phyloP scores from a whole-genome alignment of 2,329 filamentous ascomycete genomes.

The Paecilomyces sp. region DNA sequence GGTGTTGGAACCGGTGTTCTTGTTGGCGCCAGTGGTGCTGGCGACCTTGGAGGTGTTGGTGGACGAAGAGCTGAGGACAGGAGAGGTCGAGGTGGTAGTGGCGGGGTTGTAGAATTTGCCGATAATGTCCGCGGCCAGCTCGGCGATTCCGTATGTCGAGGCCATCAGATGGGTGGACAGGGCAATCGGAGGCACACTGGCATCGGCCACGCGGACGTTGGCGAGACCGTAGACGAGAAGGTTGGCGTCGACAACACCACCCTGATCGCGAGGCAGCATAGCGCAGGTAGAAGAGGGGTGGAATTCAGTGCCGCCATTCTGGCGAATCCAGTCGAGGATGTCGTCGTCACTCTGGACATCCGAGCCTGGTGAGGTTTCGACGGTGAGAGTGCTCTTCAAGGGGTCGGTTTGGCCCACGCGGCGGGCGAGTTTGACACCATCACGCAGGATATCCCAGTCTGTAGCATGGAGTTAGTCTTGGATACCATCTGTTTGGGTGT shows the following conservation, averaged over 20 bases:
- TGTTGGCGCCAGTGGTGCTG: background rate
- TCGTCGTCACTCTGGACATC: conserved; percentile 15
- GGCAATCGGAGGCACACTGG: conserved; percentile 19
- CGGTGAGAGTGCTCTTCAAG: conserved; percentile 11
- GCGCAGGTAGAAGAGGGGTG: conserved; percentile 19
- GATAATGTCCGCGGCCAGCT: conserved; percentile 21
- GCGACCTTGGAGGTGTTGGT: background rate
- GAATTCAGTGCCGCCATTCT: conserved; percentile 14
- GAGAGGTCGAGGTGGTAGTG: background rate
- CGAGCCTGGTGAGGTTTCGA: conserved; percentile 15
- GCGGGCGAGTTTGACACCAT: conserved; percentile 20
- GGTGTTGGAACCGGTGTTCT: background rate
- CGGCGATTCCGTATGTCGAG: conserved; percentile 26
- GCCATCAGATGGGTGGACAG: conserved; percentile 27
- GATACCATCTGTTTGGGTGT: background rate
- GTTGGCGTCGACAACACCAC: conserved; percentile 20
- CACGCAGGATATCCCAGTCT: conserved; percentile 17
- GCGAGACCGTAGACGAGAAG: conserved; percentile 21
- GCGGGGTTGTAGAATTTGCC: conserved; percentile 13
- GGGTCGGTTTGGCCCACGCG: conserved; percentile 14
- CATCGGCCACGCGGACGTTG: conserved; percentile 24
- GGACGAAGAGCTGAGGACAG: background rate
- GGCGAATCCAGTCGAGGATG: conserved; percentile 15
- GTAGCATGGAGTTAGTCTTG: conserved; percentile 2
- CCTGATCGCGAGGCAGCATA: conserved; percentile 18